phyloP scores from a whole-genome alignment of 139 green algal species.

The Auxenochlorella pyrenoidosa region DNA sequence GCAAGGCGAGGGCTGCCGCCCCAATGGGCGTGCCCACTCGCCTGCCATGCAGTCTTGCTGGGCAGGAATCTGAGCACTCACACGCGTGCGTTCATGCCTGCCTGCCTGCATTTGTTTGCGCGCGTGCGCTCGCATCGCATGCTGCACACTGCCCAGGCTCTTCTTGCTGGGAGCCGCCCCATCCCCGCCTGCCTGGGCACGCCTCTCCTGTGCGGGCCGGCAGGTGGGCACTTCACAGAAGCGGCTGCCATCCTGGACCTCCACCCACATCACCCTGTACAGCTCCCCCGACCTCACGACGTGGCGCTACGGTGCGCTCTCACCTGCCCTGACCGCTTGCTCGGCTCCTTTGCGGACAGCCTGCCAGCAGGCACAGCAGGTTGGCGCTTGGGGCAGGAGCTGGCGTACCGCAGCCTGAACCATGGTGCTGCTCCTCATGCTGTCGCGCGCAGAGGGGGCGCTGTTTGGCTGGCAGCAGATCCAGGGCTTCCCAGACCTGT shows the following conservation, averaged over 20 bases:
- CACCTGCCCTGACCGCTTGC: too few species aligned
- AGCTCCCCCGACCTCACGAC: neutral
- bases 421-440: neutral
- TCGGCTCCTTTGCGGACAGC: neutral
- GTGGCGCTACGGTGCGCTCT: neutral
- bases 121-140: too few species aligned
- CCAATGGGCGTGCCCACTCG: too few species aligned
- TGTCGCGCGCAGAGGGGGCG: neutral
- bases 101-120: too few species aligned
- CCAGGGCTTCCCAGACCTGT: slow-evolving; percentile 3
- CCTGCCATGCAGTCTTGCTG: too few species aligned
- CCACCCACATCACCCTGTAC: slow-evolving; percentile 23
- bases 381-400: too few species aligned
- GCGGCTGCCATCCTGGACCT: neutral
- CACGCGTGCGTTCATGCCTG: too few species aligned
- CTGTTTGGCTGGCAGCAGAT: slow-evolving; percentile 23
- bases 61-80: too few species aligned
- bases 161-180: neutral
- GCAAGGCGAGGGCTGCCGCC: neutral
- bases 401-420: too few species aligned
- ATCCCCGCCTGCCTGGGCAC: too few species aligned
- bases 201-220: too few species aligned
- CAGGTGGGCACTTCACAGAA: slow-evolving; percentile 21
- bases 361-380: too few species aligned
- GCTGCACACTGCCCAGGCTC: neutral